Percentiles rank a stretch among this genome's conserved stretches.
phyloP scores from a whole-genome alignment of 352 stramenopile species.

The Globisporangium echinulatum region DNA sequence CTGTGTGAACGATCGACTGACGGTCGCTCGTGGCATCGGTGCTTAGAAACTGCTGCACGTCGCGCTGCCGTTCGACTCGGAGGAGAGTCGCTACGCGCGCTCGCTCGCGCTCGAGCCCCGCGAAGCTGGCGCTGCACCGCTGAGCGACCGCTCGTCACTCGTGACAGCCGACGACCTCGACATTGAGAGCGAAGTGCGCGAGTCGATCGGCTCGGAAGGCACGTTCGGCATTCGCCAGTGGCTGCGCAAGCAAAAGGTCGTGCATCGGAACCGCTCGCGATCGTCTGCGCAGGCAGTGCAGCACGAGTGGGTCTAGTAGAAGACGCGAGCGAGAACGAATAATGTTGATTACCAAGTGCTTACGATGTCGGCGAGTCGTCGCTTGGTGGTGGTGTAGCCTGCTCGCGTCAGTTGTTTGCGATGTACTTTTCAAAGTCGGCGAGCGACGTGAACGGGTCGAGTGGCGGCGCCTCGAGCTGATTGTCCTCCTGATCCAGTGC shows the following conservation, averaged over 20 bases:
- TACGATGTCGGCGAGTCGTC: no score
- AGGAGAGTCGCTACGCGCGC: constrained; percentile 71
- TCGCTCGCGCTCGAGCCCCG: constrained; percentile 71
- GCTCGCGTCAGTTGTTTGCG: constrained; percentile 22
- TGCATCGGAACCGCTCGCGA: constrained; percentile 67
- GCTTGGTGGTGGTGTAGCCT: no score
- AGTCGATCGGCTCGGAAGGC: constrained; percentile 65
- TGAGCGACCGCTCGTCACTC: constrained; percentile 49
- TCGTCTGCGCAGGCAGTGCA: constrained; percentile 37
- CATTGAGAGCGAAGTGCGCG: constrained; percentile 70
- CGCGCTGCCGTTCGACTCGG: constrained; percentile 52
- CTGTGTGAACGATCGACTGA: neutral
- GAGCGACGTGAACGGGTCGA: constrained; percentile 19
- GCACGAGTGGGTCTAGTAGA: constrained; percentile 68
- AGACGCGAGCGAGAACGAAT: no score
- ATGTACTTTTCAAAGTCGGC: constrained; percentile 51
- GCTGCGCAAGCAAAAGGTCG: constrained; percentile 80
- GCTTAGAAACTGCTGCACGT: constrained; percentile 64
- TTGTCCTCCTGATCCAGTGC: constrained; percentile 1
- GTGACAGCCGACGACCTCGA: constrained; percentile 55
- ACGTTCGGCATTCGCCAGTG: constrained; percentile 78
- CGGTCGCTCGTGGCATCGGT: neutral
- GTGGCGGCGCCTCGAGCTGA: neutral
- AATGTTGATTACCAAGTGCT: no score
- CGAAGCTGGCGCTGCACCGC: constrained; percentile 52